These are phyloP conservation scores for Nemania sp. DNA, from an alignment of 2,329 filamentous ascomycete species.

Conservation along the genomic window DNA sequence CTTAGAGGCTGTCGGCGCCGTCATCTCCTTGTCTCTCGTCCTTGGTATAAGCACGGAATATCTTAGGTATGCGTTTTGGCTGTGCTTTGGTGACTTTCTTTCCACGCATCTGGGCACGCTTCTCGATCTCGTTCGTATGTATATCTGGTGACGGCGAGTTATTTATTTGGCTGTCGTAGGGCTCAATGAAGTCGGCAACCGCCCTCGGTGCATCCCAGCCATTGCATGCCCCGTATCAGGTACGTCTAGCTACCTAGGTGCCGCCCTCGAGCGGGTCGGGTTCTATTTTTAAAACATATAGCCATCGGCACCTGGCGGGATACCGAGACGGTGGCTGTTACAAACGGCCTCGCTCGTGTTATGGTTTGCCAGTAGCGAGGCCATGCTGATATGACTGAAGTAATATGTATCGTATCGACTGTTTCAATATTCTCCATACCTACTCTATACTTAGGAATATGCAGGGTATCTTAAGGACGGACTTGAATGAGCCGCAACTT, in stretches of 20 bases:
- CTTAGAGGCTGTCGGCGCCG: not conserved
- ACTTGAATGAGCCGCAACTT: too few species aligned
- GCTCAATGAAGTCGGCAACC: conserved; percentile 45
- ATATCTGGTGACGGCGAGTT: not conserved
- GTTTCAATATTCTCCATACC: too few species aligned
- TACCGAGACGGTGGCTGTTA: conserved; percentile 35
- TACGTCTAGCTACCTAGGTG: conserved; percentile 44
- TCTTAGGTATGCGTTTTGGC: not conserved
- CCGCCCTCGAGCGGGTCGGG: conserved; percentile 45
- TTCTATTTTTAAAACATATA: conserved; percentile 45
- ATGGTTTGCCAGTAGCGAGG: conserved; percentile 39
- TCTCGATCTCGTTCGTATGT: not conserved
- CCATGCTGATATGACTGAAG: conserved; percentile 37
- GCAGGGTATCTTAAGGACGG: too few species aligned
- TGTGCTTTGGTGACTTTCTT: not conserved
- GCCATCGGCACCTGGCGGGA: conserved; percentile 43
- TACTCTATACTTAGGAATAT: not conserved
- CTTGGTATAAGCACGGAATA: not conserved
- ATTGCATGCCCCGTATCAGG: conserved; percentile 42
- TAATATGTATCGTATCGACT: not conserved
- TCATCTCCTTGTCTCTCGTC: not conserved
- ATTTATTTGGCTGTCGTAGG: conserved; percentile 27
- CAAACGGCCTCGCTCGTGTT: conserved; percentile 34
- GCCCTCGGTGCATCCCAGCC: conserved; percentile 38
- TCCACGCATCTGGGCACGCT: not conserved